Percentiles rank a stretch among this genome's conserved stretches.
These are phyloP conservation scores for Leccinum longicurvipes DNA, from an alignment of 768 basidiomycete genomes.

Conservation along the genomic window DNA sequence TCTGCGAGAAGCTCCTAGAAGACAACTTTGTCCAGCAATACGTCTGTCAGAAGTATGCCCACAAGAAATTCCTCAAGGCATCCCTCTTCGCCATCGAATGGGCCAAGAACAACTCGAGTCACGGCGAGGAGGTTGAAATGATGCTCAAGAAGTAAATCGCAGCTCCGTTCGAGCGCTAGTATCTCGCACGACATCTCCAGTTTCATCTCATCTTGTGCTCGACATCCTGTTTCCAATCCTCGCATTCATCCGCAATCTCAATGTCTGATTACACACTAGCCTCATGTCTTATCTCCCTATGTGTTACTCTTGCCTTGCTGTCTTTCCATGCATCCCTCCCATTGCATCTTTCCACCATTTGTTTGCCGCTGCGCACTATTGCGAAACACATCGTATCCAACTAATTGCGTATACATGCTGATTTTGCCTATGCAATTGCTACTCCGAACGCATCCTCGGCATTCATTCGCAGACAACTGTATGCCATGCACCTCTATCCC, in stretches of 20 bases:
- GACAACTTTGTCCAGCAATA: conserved; percentile 78
- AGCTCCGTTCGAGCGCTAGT: conserved; percentile 12
- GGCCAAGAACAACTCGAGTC: conserved; percentile 52
- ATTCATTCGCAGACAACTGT: conserved; percentile 23
- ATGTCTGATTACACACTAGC: conserved; percentile 38
- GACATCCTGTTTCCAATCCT: conserved; percentile 35
- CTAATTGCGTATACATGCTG: conserved; percentile 33
- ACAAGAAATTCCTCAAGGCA: conserved; percentile 97
- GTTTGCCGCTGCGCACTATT: conserved; percentile 30
- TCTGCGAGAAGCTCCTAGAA: conserved; percentile 81
- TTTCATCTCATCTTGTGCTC: conserved; percentile 31
- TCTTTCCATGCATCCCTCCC: conserved; percentile 33
- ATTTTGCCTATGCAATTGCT: conserved; percentile 30
- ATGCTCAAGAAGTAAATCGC: conserved; percentile 31
- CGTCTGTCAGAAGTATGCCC: conserved; percentile 93
- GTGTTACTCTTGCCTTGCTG: conserved; percentile 37
- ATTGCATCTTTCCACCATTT: conserved; percentile 18
- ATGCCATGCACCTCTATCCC: conserved; percentile 18
- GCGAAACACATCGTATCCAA: conserved; percentile 36
- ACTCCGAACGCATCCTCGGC: conserved; percentile 19
- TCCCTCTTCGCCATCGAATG: conserved; percentile 74
- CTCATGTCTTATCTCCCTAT: conserved; percentile 35
- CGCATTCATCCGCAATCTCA: conserved; percentile 35
- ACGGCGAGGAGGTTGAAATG: conserved; percentile 30
- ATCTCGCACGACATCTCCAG: conserved; percentile 23